Conservation (phyloP, 257 asterid species). For the Solanum dulcamara region DNA sequence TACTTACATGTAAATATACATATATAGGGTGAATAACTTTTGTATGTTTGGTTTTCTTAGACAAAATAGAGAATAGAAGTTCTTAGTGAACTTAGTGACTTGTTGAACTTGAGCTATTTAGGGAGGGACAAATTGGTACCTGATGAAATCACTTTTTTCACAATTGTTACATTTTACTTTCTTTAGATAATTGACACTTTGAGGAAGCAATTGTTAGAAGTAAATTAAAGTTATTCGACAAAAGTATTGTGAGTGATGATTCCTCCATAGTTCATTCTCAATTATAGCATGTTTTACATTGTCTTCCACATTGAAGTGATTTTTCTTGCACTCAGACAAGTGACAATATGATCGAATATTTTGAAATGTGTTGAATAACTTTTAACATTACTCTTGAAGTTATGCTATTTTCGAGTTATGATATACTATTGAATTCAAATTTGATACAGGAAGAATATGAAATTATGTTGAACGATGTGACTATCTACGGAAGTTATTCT, state of each 20-base stretch:
- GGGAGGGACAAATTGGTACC: too few species aligned
- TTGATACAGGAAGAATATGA: background rate
- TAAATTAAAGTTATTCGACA: background rate
- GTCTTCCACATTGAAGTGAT: background rate
- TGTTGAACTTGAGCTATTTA: too few species aligned
- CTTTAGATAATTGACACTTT: background rate
- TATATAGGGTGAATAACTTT: too few species aligned
- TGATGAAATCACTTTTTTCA: too few species aligned
- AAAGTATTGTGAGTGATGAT: background rate
- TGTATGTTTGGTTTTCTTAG: too few species aligned
- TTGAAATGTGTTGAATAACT: background rate
- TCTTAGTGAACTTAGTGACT: too few species aligned
- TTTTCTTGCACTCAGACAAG: background rate
- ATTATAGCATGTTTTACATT: background rate
- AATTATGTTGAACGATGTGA: background rate
- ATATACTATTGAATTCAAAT: background rate
- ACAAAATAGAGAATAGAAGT: too few species aligned
- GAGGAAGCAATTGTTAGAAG: too few species aligned
- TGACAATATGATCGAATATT: background rate
- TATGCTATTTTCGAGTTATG: background rate
- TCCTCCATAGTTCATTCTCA: background rate
- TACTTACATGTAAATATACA: too few species aligned
- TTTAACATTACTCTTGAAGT: background rate
- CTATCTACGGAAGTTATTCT: background rate
- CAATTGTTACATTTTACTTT: background rate